A percentile compares a stretch with the other conserved stretches of the same genome.
These are phyloP conservation scores for Capsicum baccatum DNA, from an alignment of 257 asterid genomes.

Conservation along the genomic window DNA sequence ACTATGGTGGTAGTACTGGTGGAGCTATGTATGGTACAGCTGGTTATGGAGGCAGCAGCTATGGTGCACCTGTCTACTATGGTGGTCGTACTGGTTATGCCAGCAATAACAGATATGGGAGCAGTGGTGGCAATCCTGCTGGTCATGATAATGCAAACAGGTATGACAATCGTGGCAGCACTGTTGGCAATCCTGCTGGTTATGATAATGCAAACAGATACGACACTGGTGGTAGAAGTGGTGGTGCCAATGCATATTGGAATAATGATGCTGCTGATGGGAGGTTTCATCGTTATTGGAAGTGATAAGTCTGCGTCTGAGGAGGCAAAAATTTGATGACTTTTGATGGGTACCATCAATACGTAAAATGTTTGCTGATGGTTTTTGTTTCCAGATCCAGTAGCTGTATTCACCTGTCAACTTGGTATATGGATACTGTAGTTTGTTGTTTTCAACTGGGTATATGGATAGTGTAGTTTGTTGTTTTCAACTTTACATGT, in stretches of 20 bases:
- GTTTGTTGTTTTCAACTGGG: no score
- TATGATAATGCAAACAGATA: no score
- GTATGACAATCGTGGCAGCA: conserved; percentile 47
- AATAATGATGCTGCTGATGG: conserved; percentile 51
- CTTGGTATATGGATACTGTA: no score
- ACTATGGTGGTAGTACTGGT: conserved; percentile 55
- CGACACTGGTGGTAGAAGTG: conserved; percentile 43
- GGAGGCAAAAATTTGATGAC: conserved; percentile 30
- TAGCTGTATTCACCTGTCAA: no score
- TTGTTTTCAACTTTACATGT: no score
- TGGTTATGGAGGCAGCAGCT: conserved; percentile 66
- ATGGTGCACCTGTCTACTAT: conserved; percentile 62
- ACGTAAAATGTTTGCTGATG: background rate
- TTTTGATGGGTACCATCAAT: background rate
- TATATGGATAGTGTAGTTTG: no score
- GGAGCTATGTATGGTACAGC: conserved; percentile 46
- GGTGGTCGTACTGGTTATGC: conserved; percentile 65
- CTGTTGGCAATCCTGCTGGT: no score
- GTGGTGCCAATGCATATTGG: conserved; percentile 36
- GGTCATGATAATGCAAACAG: conserved; percentile 49
- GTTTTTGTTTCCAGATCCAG: no score
- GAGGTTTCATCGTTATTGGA: conserved; percentile 84
- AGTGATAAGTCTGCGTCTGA: conserved; percentile 42
- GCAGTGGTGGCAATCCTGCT: conserved; percentile 63
- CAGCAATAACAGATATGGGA: conserved; percentile 51